Evolutionary conservation across 345 rosid genomes (phyloP).

Genomic region (Populus nigra): DNA sequence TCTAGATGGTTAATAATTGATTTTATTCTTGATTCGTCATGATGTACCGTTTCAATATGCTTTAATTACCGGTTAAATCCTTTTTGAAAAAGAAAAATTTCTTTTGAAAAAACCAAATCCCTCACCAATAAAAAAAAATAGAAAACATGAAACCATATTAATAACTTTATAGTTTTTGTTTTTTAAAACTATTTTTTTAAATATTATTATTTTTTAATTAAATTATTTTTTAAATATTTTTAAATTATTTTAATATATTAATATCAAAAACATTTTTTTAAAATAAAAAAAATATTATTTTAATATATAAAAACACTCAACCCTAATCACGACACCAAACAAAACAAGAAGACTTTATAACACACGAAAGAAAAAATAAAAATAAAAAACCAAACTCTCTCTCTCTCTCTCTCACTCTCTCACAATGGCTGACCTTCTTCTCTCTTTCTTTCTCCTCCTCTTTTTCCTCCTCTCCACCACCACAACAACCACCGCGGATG

Average conservation of each 20-base stretch:
- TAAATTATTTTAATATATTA: too few species aligned
- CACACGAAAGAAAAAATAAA: rapidly evolving
- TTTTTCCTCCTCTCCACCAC: slow-evolving; percentile 8
- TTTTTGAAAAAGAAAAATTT: not conserved
- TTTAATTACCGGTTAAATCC: not conserved
- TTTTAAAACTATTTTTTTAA: too few species aligned
- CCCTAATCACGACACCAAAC: not conserved
- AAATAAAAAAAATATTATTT: too few species aligned
- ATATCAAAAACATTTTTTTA: too few species aligned
- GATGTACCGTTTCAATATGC: not conserved
- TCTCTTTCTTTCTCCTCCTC: slow-evolving; percentile 9
- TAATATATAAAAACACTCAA: too few species aligned
- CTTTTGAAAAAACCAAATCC: not conserved
- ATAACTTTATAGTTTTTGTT: too few species aligned
- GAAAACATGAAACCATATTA: not conserved
- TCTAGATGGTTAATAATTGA: too few species aligned
- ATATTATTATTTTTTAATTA: too few species aligned
- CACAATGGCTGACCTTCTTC: not conserved
- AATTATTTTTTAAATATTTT: too few species aligned
- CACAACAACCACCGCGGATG: slow-evolving; percentile 45
- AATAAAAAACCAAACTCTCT: not conserved
- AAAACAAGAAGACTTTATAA: not conserved
- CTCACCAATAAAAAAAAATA: not conserved
- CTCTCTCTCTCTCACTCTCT: not conserved
- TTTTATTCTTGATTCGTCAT: too few species aligned